Percentiles rank a stretch among this genome's conserved stretches.
Evolutionary conservation across 371 early-diverging fungal species (phyloP).

Genomic region (Parasitella parasitica): DNA sequence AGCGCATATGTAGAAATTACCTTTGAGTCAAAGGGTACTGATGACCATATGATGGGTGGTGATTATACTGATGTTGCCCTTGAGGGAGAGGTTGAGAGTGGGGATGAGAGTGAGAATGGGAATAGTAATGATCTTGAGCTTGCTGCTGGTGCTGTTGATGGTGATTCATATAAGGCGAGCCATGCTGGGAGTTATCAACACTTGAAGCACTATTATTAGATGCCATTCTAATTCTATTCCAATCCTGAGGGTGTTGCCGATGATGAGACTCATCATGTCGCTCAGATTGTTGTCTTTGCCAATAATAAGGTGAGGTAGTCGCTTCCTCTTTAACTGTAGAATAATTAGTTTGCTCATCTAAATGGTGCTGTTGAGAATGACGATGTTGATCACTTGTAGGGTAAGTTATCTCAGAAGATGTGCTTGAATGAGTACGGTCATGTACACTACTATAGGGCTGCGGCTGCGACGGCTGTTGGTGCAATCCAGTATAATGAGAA

Average conservation of each 20-base stretch:
- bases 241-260: slow-evolving; percentile 5
- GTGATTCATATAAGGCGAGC: slow-evolving; percentile 22
- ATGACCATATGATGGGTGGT: slow-evolving; percentile 11
- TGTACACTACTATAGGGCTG: slow-evolving; percentile 1
- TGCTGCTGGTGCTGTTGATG: slow-evolving; percentile 8
- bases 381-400: background rate
- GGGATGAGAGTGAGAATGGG: slow-evolving; percentile 5
- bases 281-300: slow-evolving; percentile 16
- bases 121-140: slow-evolving; percentile 11
- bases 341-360: background rate
- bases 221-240: slow-evolving; percentile 25
- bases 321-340: background rate
- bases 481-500: background rate
- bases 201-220: slow-evolving; percentile 18
- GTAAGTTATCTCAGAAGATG: slow-evolving; percentile 2
- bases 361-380: background rate
- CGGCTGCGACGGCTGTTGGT: background rate
- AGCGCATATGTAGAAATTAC: background rate
- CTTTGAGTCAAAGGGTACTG: slow-evolving; percentile 7
- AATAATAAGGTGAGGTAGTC: slow-evolving; percentile 18
- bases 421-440: slow-evolving; percentile 5
- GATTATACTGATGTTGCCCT: slow-evolving; percentile 1
- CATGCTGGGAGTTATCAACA: slow-evolving; percentile 19
- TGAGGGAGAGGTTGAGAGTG: background rate
- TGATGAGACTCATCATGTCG: background rate